A percentile compares a stretch with the other conserved stretches of the same genome.
Conservation (phyloP, 495 filamentous ascomycete species). For the Aspergillus steynii region DNA sequence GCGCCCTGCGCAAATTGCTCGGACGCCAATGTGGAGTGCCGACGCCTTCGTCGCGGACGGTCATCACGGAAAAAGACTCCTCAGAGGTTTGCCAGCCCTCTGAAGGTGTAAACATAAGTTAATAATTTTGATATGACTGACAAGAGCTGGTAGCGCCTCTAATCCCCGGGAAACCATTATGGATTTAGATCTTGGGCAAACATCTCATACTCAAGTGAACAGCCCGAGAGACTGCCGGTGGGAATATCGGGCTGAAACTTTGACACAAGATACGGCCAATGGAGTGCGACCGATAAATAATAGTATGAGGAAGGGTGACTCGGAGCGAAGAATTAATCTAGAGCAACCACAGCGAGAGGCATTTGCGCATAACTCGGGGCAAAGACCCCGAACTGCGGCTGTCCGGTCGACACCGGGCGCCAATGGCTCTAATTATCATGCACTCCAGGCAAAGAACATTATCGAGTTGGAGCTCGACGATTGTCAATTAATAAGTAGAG, state of each 20-base stretch:
- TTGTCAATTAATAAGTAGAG: constrained; percentile 19
- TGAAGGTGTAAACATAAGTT: too few species aligned
- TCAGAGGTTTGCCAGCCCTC: constrained; percentile 6
- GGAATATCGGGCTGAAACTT: neutral
- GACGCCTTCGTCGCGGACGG: constrained; percentile 18
- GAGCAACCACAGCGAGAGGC: neutral
- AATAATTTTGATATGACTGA: constrained; percentile 1
- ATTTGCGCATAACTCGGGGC: neutral
- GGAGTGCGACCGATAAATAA: too few species aligned
- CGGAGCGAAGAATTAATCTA: too few species aligned
- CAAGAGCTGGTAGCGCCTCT: constrained; percentile 13
- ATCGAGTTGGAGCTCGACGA: constrained; percentile 28
- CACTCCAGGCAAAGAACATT: constrained; percentile 25
- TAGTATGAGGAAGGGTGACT: too few species aligned
- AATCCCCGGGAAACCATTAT: constrained; percentile 5
- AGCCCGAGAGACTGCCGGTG: neutral
- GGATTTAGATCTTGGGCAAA: neutral
- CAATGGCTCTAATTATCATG: constrained; percentile 26
- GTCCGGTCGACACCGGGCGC: constrained; percentile 4
- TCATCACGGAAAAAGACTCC: constrained; percentile 8
- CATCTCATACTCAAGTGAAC: neutral
- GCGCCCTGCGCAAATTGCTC: constrained; percentile 26
- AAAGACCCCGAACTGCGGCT: constrained; percentile 4
- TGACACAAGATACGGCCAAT: too few species aligned
- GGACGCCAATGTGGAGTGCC: constrained; percentile 26